Evolutionary conservation across 1,284 basidiomycete species (phyloP), one percentile per base, ranked within the genome.

Genomic region (Leccinum griseonigrum): DNA sequence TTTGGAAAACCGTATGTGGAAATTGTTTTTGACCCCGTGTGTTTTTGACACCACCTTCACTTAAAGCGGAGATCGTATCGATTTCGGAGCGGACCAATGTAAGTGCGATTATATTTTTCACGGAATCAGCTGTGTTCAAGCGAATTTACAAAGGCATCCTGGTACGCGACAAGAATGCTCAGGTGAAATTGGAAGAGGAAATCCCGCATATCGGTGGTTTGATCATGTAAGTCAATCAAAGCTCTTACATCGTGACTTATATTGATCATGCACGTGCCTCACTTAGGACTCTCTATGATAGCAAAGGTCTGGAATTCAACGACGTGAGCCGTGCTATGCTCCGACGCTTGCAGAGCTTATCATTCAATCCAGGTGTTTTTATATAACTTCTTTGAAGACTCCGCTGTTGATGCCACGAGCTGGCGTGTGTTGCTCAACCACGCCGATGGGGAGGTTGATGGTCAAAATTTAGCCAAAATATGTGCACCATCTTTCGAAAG

Each of bases 231-330:
- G 84, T 48, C 50, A 26, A 28, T 51, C 1, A 51, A 22, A 6
- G 2, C 2, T 64, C 9, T 59, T 50, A 43, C 9, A 43, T n/a
- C 22, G 11, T 9, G 8, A 9, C 7, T 0, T 32, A 10, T 58
- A 55, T 13, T 60, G 34, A 57, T 38, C 11, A 56, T 38, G 32
- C 51, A 46, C 18, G 11, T 46, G 1, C 5, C 28, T 29, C 1
- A 48, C 48, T 5, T 60, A 90, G 87, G 77, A 91, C 89, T 0
- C 70, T 90, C 1, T 88, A 88, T 63, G 87, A 91, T 57, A 85
- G 83, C 77, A 91, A 91, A 70, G 89, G 90, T 1, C 75, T 90
- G 0, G 89, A 90, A 68, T 90, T 90, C 68, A 82, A 90, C 64
- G 88, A 90, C 61, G 86, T 88, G 63, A 61, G 79, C 9, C 22